These are phyloP conservation scores for Endogone sp. DNA, from an alignment of 192 early-diverging fungal species.

Conservation along the genomic window DNA sequence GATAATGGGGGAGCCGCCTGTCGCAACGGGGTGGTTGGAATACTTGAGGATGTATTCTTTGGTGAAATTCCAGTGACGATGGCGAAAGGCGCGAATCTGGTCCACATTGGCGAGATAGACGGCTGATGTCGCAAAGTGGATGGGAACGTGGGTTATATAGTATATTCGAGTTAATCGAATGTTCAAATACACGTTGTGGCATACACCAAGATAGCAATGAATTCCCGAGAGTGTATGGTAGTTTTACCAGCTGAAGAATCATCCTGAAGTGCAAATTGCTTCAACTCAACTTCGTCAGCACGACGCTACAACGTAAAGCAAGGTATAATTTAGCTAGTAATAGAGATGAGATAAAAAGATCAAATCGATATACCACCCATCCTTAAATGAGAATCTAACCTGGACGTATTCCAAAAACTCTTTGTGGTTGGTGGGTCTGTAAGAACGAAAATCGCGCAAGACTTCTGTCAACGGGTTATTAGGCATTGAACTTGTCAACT, in stretches of 20 bases:
- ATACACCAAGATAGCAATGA: neutral
- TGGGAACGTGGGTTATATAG: no score
- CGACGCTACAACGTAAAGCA: no score
- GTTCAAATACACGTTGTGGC: neutral
- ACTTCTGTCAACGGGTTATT: constrained; percentile 76
- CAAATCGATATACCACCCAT: no score
- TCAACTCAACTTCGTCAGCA: constrained; percentile 45
- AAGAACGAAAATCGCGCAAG: constrained; percentile 69
- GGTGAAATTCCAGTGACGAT: constrained; percentile 86
- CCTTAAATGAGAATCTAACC: neutral
- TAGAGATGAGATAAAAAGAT: no score
- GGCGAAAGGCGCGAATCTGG: constrained; percentile 79
- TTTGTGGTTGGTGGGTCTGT: constrained; percentile 77
- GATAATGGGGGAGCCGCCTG: constrained; percentile 65
- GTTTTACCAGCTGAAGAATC: constrained; percentile 53
- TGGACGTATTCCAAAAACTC: constrained; percentile 73
- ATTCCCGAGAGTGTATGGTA: no score
- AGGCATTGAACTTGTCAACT: constrained; percentile 76
- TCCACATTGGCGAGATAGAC: constrained; percentile 76
- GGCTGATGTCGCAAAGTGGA: constrained; percentile 26
- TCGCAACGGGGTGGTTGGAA: constrained; percentile 69
- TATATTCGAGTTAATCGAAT: neutral
- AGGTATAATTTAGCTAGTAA: constrained; percentile 41
- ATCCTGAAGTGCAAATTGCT: constrained; percentile 58
- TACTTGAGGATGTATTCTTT: constrained; percentile 84